Evolutionary conservation across 2,329 filamentous ascomycete species (phyloP), one percentile per base, ranked within the genome.

Genomic region (Beauveria brongniartii): DNA sequence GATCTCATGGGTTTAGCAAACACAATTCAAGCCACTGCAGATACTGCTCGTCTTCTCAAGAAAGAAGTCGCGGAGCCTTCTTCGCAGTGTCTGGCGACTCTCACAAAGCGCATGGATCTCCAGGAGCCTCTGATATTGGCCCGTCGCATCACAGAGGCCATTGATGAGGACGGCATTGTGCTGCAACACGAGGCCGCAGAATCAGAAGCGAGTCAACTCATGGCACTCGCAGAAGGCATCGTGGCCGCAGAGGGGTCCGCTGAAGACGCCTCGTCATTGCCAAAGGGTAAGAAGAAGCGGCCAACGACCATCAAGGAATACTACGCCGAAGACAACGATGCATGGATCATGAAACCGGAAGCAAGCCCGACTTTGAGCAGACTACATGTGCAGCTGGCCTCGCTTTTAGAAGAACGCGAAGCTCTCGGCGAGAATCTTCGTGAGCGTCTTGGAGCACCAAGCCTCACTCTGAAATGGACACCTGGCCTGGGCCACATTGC

Each of bases 91-190:
- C 71, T 85, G 3, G 61, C 72, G 55, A 66, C 71, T 46, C 71
- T 90, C 61, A 69, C 81, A 3, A 72, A 72, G 22, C 83, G 88
- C 7, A 84, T 94, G 48, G 79, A 84, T 59, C 78, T 97, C 22
- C 78, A 82, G 14, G 83, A 84, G 2, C 90, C 92, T 0, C 75
- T 78, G 12, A 79, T 82, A 47, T 82, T 97, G 5, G 90, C 92
- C 2, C 74, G 78, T 24, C 82, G 82, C 24, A 96, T 99, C 62
- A 76, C 82, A 55, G 78, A 82, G 3, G 87, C 93, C 4, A 96
- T 99, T 62, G 94, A 99, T 68, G 94, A 97, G 74, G 92, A 97
- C 64, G 91, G 92, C 0, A 77, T 97, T n/a, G 80, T 86, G 18
- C 85, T 90, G 65, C 87, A 90, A 67, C 92, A 97, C 67, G 83